Percentiles rank a stretch among this genome's conserved stretches.
Evolutionary conservation across 176 grass and related monocot genomes (phyloP).

Genomic region (Carex pumila): DNA sequence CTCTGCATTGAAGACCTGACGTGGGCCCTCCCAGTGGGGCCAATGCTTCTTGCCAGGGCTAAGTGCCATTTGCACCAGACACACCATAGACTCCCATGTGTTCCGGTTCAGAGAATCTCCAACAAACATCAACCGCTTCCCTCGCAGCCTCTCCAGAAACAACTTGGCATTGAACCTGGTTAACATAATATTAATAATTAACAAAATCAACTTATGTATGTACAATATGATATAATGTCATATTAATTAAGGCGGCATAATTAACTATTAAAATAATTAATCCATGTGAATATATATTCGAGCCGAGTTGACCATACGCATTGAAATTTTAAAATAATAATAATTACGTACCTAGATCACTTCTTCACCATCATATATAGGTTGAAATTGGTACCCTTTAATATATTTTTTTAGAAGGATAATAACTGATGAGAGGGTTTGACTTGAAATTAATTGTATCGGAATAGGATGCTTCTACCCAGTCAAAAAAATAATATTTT

Average conservation of each 20-base stretch:
- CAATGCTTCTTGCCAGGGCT: slow-evolving; percentile 70
- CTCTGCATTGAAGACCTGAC: slow-evolving; percentile 66
- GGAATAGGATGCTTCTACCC: neutral
- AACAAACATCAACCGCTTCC: slow-evolving; percentile 82
- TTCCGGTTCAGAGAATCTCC: slow-evolving; percentile 93
- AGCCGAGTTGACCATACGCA: neutral
- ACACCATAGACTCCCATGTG: slow-evolving; percentile 96
- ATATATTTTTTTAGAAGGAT: neutral
- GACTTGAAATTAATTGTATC: slow-evolving; percentile 2
- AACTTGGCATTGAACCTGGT: slow-evolving; percentile 67
- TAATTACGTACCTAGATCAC: neutral
- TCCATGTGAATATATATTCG: neutral
- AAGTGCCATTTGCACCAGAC: slow-evolving; percentile 50
- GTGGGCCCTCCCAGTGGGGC: slow-evolving; percentile 50
- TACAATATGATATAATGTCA: neutral
- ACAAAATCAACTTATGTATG: neutral
- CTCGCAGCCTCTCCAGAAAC: slow-evolving; percentile 60
- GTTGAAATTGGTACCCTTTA: neutral
- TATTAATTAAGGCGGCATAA: neutral
- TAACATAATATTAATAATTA: neutral
- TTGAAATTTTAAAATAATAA: neutral
- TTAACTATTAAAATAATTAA: neutral
- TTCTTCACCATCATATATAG: neutral
- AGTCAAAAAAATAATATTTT: slow-evolving; percentile 3
- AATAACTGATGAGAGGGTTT: slow-evolving; percentile 1